Evolutionary conservation across 176 grass and related monocot species (phyloP).

Genomic region (Triticum dicoccoides): DNA sequence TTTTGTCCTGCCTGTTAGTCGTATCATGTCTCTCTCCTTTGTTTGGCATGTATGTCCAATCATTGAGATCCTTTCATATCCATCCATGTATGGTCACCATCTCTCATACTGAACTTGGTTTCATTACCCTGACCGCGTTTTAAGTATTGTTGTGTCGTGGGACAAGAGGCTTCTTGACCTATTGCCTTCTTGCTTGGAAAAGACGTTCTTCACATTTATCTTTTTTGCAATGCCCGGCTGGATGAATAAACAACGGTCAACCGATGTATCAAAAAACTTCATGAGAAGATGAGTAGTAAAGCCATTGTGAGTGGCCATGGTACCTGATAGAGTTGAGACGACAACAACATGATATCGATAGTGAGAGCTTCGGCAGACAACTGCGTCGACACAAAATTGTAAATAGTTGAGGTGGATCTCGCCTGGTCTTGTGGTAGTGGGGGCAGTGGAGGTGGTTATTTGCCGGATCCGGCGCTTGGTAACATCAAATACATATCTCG

Average conservation of each 20-base stretch:
- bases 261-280: background rate
- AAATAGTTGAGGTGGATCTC: no score
- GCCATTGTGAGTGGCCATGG: background rate
- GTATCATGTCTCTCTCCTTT: no score
- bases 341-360: background rate
- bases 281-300: background rate
- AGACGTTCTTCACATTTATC: no score
- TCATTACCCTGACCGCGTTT: background rate
- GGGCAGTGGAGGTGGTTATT: no score
- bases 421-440: no score
- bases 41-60: no score
- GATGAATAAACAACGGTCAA: background rate
- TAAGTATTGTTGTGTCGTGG: background rate
- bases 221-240: no score
- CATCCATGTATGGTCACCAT: background rate
- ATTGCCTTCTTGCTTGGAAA: no score
- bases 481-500: background rate
- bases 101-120: background rate
- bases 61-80: background rate
- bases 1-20: no score
- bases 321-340: background rate
- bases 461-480: no score
- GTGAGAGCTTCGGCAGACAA: background rate
- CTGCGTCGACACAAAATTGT: background rate
- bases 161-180: background rate